phyloP scores from a whole-genome alignment of 1,284 basidiomycete species.

The Paramarasmius palmivorus region DNA sequence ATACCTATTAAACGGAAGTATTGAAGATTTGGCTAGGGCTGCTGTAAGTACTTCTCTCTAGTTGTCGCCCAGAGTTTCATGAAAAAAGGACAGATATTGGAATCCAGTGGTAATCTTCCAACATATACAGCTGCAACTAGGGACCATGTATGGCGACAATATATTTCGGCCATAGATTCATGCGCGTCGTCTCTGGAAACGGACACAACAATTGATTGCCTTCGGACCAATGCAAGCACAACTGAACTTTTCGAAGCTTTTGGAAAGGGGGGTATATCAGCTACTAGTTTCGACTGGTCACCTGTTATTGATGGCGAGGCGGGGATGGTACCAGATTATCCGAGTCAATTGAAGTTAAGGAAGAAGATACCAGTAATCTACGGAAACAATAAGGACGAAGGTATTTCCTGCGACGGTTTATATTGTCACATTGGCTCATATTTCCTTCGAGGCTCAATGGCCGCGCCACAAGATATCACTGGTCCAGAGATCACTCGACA shows the following conservation, averaged over 20 bases:
- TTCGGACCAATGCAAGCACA: neutral
- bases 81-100: neutral
- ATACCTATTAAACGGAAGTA: neutral
- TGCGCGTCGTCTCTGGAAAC: neutral
- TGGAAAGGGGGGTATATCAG: neutral
- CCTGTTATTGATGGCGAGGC: neutral
- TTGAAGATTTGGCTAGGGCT: neutral
- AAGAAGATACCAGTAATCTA: neutral
- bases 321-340: neutral
- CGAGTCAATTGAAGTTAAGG: neutral
- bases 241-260: neutral
- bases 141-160: neutral
- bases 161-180: neutral
- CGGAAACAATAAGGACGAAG: neutral
- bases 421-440: too few relatives aligned
- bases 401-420: too few relatives aligned
- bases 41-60: neutral
- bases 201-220: neutral
- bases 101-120: neutral
- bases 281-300: neutral
- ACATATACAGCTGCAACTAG: neutral
- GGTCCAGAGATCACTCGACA: neutral
- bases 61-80: neutral
- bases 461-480: neutral
- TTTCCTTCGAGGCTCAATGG: neutral